Evolutionary conservation across 2,329 filamentous ascomycete species (phyloP), one percentile per base, ranked within the genome.

Genomic region (Epichloe gansuensis): DNA sequence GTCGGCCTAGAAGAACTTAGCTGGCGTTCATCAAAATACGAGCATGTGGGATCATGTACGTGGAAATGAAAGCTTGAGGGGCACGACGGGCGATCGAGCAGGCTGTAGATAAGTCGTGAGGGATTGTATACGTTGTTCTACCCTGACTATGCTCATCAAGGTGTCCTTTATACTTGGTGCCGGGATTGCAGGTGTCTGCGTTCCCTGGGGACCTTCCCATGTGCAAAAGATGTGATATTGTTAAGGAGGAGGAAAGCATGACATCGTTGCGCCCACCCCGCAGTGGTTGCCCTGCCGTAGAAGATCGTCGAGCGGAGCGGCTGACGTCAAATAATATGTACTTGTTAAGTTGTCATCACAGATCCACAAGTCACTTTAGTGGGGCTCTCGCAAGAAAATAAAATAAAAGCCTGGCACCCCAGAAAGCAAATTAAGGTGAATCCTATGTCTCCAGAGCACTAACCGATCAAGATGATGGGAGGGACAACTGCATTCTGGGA

Each of bases 71-170:
- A 52, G 28, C 34, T 45, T 54, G 52, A 57, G 45, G 15, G 50
- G 17, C 17, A 21, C 17, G 17, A 21, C 2, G 17, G 17, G 38
- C 3, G 51, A 15, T 48, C 53, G 55, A 21, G 54, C 21, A 28
- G 56, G 44, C 44, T 52, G 37, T 49, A 61, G 48, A 44, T 21
- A 50, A 55, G 56, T 60, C 38, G 56, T 56, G 17, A 65, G 50
- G 13, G 56, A 58, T 55, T 54, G 58, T 17, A 65, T 60, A 28
- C 60, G 62, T 49, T 59, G 60, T 5, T 52, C 51, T 21, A 61
- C 60, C 59, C 61, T 59, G 52, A 52, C 37, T 52, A 55, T 42
- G 54, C 54, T 65, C 63, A 65, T 65, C 44, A 51, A 50, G 48
- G 51, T 43, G 39, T 17, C 5, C 17, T 38, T 12, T 15, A 11